These are phyloP conservation scores for Boletus patriciae DNA, from an alignment of 768 basidiomycete genomes.

Conservation along the genomic window DNA sequence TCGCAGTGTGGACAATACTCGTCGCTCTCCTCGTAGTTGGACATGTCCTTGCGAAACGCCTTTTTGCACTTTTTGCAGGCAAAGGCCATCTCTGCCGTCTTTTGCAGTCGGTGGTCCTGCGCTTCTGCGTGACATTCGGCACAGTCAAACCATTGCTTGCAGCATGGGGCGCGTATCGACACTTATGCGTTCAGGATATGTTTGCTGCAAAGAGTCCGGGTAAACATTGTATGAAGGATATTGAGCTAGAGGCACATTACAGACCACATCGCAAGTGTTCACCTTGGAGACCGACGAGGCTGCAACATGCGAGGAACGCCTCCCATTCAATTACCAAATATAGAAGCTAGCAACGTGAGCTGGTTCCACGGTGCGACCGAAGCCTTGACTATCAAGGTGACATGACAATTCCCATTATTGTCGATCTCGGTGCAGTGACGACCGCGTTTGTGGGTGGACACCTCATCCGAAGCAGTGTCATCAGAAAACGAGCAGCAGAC, in stretches of 20 bases:
- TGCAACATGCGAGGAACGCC: background rate
- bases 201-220: slow-evolving; percentile 55
- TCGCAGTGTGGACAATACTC: slow-evolving; percentile 99
- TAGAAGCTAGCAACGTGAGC: background rate
- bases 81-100: slow-evolving; percentile 83
- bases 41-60: slow-evolving; percentile 96
- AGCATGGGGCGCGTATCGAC: slow-evolving; percentile 93
- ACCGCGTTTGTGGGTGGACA: slow-evolving; percentile 76
- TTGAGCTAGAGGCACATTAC: slow-evolving; percentile 9
- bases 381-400: too few relatives aligned
- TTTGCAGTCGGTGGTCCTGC: slow-evolving; percentile 68
- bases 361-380: too few relatives aligned
- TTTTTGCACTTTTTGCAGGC: slow-evolving; percentile 91
- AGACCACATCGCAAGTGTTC: slow-evolving; percentile 25
- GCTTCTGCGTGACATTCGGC: slow-evolving; percentile 90
- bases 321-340: slow-evolving; percentile 2
- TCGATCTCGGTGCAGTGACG: slow-evolving; percentile 76
- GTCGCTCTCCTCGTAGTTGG: slow-evolving; percentile 89
- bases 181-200: slow-evolving; percentile 97
- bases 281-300: too few relatives aligned
- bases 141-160: slow-evolving; percentile 98
- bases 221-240: background rate
- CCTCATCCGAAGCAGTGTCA: slow-evolving; percentile 59
- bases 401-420: slow-evolving; percentile 78
- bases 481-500: slow-evolving; percentile 62